These are phyloP conservation scores for Verbena officinalis DNA, from an alignment of 257 asterid species.

Conservation along the genomic window DNA sequence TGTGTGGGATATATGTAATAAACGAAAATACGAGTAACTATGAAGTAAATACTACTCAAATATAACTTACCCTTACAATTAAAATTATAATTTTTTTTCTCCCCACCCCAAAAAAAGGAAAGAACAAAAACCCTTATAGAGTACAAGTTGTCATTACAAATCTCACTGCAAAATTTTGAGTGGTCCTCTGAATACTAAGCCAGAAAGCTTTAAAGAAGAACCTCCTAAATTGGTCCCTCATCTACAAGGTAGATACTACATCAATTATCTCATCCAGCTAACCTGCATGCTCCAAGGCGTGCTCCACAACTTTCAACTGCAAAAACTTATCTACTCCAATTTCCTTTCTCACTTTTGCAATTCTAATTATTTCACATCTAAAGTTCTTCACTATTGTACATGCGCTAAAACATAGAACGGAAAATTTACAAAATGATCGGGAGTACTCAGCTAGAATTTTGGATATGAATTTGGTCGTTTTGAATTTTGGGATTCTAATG, in stretches of 20 bases:
- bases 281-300: conserved; percentile 21
- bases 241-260: conserved; percentile 45
- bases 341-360: background rate
- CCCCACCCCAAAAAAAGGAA: background rate
- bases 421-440: too few relatives aligned
- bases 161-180: conserved; percentile 46
- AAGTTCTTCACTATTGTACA: too few relatives aligned
- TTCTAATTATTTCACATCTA: background rate
- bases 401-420: too few relatives aligned
- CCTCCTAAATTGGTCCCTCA: conserved; percentile 74
- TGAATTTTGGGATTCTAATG: too few relatives aligned
- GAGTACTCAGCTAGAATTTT: too few relatives aligned
- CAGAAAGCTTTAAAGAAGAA: conserved; percentile 49
- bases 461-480: too few relatives aligned
- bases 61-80: too few relatives aligned
- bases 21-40: too few relatives aligned
- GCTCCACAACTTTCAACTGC: conserved; percentile 36
- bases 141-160: conserved; percentile 42
- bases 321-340: conserved; percentile 11
- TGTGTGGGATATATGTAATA: too few relatives aligned
- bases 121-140: conserved; percentile 7
- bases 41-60: too few relatives aligned
- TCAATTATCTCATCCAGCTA: conserved; percentile 51
- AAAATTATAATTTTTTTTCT: too few relatives aligned
- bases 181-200: conserved; percentile 72